Evolutionary conservation across 192 early-diverging fungal genomes (phyloP), one percentile per base, ranked within the genome.

Genomic region (Rhizoclosmatium globosum): DNA sequence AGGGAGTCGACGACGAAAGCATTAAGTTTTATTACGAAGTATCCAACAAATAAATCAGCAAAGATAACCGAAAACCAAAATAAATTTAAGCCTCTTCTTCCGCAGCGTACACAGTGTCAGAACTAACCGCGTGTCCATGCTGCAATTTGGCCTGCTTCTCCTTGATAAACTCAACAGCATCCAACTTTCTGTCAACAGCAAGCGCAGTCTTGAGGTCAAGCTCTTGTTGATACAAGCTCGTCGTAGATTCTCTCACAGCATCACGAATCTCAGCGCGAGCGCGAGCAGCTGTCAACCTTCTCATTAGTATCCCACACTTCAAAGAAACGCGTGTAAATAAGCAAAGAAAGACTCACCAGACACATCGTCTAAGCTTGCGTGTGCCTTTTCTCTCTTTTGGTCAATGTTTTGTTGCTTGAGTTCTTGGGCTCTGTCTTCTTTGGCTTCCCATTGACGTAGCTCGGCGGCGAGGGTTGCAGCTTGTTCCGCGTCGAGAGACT

Each of bases 351-450:
- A 19, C 19, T 68, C 39, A 68, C 66, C 66, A 43, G 21, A 19
- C 42, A 47, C 66, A 43, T 68, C 66, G 7, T 68, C 66, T 11
- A 68, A 45, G 44, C 42, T 46, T 41, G 66, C 66, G 23, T 68
- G 66, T 13, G 66, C 66, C 19, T 45, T 39, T 17, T 9, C 39
- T 68, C 66, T 68, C 66, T 68, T 68, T 39, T 68, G 31, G 13
- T 68, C 66, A 43, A 68, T 47, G 15, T 15, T 6, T 45, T 68
- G 11, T 45, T 43, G 19, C 46, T 68, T 68, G n/a, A 68, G 44
- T 45, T 68, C 66, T 7, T 45, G 15, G 31, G 66, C 66, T 6
- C 17, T 39, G 9, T 68, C 66, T 0, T 17, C 42, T 41, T 68
- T 68, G 7, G 42, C 66, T 4, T 68, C 43, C 66, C 43, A 39